Evolutionary conservation across 495 filamentous ascomycete species (phyloP).

Genomic region (Hypoxylon intermedium): DNA sequence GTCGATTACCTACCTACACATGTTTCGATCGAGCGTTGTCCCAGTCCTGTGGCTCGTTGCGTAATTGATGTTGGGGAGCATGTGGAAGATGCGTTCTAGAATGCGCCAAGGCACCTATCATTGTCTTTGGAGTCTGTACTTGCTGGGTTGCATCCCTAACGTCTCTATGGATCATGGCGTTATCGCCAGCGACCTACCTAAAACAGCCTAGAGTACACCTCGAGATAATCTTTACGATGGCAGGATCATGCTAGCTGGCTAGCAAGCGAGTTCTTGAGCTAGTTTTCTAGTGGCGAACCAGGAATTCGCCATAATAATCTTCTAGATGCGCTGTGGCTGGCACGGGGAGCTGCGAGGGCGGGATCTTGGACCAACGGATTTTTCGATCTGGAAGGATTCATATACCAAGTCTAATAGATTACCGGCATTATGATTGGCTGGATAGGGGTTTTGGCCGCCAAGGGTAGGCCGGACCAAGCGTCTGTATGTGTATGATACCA

Average conservation of each 20-base stretch:
- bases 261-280: not conserved
- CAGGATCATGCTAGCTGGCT: not conserved
- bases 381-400: not conserved
- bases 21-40: constrained; percentile 2
- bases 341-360: not conserved
- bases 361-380: not conserved
- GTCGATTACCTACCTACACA: not conserved
- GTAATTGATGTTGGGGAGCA: constrained; percentile 26
- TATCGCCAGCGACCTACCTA: constrained; percentile 36
- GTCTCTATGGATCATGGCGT: constrained; percentile 5
- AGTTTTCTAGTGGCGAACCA: not conserved
- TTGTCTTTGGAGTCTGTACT: not conserved
- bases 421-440: constrained; percentile 4
- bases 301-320: not conserved
- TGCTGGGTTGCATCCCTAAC: constrained; percentile 25
- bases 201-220: constrained; percentile 15
- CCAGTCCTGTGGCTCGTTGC: constrained; percentile 11
- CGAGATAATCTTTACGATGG: not conserved
- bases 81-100: constrained; percentile 21
- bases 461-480: constrained; percentile 12
- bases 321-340: not conserved
- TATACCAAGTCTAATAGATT: not conserved
- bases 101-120: constrained; percentile 9
- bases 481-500: constrained; percentile 20
- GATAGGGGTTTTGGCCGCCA: not conserved